Base-by-base conservation (phyloP, 331 rosid genomes). In the Rosa hybrid region DNA sequence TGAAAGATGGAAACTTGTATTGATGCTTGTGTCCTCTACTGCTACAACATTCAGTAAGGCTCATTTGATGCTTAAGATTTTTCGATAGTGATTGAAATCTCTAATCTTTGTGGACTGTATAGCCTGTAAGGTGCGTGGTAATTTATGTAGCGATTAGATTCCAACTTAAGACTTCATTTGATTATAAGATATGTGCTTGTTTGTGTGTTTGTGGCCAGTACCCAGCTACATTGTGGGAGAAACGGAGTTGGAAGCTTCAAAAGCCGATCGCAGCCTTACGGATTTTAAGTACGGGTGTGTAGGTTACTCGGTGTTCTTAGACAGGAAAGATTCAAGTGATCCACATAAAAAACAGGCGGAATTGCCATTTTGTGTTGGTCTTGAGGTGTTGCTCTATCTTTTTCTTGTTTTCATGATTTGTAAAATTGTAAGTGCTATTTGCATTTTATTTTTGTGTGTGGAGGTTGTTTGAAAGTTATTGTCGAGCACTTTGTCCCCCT, bases 261-360 rank as follows among this genome's bases (percentile, higher is more conserved):
- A 89, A 87, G 89, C 91, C 60, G 99, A 91, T 77, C 90, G 91
- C 59, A 90, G 81, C 71, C 90, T 89, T 78, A 56, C 86, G n/a
- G 91, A 89, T 88, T 93, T 95, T 86, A 91, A 88, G 86, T 95
- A 95, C 81, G 98, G 91, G 30, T 95, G 99, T 57, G 76, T 90
- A 63, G 99, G 99, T 78, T 93, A 95, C 87, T 93, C 99, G 2
- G 92, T 93, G 67, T 90, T 83, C 88, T 65, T 93, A 68, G 90
- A 91, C 86, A 90, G 91, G 68, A 89, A 91, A 72, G 88, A 83
- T 51, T 81, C 97, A 54, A 78, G 83, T 57, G 92, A 85, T 64
- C 75, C 81, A 0, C 89, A 72, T 69, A 87, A 89, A 80, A 91
- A 90, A 84, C 86, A 88, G 79, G 90, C 94, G 12, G 87, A 89